Evolutionary conservation across 2,329 filamentous ascomycete species (phyloP).

Genomic region (Sphaerulina musiva): DNA sequence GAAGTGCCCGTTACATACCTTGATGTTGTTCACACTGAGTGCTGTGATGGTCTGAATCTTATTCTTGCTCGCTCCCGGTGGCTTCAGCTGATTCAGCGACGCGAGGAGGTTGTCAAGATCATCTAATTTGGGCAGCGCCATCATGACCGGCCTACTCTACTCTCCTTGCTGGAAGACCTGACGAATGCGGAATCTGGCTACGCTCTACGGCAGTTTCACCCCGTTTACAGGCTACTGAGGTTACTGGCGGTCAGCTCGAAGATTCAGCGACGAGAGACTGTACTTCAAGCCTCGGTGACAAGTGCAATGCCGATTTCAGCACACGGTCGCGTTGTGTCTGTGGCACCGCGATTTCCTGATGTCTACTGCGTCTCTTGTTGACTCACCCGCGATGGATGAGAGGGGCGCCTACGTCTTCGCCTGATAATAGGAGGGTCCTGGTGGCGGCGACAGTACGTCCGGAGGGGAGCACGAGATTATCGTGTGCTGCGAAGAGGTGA

Average conservation of each 20-base stretch:
- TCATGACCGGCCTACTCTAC: conserved; percentile 28
- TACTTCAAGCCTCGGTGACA: neutral
- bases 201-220: conserved; percentile 22
- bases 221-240: conserved; percentile 23
- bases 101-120: conserved; percentile 86
- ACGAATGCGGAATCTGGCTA: conserved; percentile 7
- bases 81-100: conserved; percentile 84
- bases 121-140: conserved; percentile 63
- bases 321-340: conserved; percentile 3
- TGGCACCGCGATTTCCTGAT: conserved; percentile 1
- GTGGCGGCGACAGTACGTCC: conserved; percentile 1
- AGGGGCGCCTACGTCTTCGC: conserved; percentile 1
- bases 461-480: neutral
- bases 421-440: neutral
- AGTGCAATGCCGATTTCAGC: conserved; percentile 5
- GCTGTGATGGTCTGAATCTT: conserved; percentile 83
- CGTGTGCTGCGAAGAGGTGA: neutral
- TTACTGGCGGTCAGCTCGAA: conserved; percentile 18
- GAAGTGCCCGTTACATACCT: conserved; percentile 54
- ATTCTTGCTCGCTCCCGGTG: conserved; percentile 87
- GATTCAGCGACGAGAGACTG: conserved; percentile 18
- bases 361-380: conserved; percentile 4
- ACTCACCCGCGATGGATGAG: conserved; percentile 2
- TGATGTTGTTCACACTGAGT: conserved; percentile 80
- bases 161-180: conserved; percentile 9